phyloP scores from a whole-genome alignment of 495 filamentous ascomycete species.

The Cercophora samala region DNA sequence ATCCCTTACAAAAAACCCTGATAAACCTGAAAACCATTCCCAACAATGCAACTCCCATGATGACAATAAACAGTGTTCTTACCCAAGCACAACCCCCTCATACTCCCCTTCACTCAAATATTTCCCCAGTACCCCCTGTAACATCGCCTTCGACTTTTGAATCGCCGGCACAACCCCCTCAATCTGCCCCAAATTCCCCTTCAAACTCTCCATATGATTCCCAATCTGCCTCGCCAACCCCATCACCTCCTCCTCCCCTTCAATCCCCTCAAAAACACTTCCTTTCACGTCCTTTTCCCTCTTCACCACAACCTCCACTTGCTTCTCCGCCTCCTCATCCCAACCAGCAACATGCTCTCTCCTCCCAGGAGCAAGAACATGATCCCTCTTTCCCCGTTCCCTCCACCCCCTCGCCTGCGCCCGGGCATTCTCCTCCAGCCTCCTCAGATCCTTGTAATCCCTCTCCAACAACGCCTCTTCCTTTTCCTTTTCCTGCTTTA shows the following conservation, averaged over 20 bases:
- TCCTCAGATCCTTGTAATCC: constrained; percentile 39
- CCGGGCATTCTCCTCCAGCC: constrained; percentile 39
- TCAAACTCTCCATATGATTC: constrained; percentile 55
- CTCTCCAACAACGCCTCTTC: constrained; percentile 37
- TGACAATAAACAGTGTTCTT: not conserved
- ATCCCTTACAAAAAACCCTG: not conserved
- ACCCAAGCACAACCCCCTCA: constrained; percentile 43
- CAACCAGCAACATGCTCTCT: not conserved
- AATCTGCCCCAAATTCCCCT: constrained; percentile 53
- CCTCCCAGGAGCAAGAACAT: constrained; percentile 40
- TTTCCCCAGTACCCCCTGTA: constrained; percentile 40
- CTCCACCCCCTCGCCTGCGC: constrained; percentile 39
- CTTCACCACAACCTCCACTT: constrained; percentile 26
- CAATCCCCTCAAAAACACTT: constrained; percentile 9
- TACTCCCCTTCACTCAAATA: constrained; percentile 45
- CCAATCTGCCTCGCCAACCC: constrained; percentile 42
- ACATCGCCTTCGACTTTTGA: constrained; percentile 42
- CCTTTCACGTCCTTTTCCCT: constrained; percentile 33
- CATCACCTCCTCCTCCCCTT: constrained; percentile 31
- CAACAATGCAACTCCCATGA: not conserved
- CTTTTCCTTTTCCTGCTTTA: constrained; percentile 40
- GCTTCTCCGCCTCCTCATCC: constrained; percentile 9
- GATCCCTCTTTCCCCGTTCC: constrained; percentile 37
- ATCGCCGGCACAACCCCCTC: constrained; percentile 45
- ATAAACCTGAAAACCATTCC: constrained; percentile 10